Percentiles rank a stretch among this genome's conserved stretches.
These are phyloP conservation scores for Ceratobasidium sp. DNA, from an alignment of 1,284 basidiomycete species.

Conservation along the genomic window DNA sequence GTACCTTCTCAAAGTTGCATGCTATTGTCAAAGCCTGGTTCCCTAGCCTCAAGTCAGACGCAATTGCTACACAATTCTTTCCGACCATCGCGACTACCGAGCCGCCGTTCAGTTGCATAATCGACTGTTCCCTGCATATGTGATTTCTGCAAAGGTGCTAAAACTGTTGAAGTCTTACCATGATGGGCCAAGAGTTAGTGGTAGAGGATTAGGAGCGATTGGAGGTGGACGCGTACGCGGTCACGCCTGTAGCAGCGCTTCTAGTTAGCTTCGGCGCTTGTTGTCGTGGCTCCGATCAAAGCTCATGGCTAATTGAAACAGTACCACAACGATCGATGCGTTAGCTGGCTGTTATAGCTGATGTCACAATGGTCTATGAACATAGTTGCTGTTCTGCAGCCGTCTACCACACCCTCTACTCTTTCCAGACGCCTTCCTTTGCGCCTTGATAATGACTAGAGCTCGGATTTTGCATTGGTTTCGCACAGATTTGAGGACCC, in stretches of 20 bases:
- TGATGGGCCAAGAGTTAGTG: constrained; percentile 37
- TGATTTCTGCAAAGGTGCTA: not conserved
- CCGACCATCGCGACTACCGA: constrained; percentile 99
- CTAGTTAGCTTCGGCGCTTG: not conserved
- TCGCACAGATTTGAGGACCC: constrained; percentile 61
- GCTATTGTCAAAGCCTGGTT: constrained; percentile 90
- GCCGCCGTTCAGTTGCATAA: constrained; percentile 92
- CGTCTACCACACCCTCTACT: constrained; percentile 1
- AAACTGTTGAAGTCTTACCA: constrained; percentile 42
- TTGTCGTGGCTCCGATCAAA: not conserved
- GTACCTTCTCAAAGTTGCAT: constrained; percentile 93
- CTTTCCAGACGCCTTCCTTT: not conserved
- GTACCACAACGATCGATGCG: constrained; percentile 10
- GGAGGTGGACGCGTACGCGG: constrained; percentile 39
- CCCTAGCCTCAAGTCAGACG: constrained; percentile 92
- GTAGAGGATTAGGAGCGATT: not conserved
- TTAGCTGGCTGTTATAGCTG: not conserved
- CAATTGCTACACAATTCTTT: constrained; percentile 99
- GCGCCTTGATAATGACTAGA: not conserved
- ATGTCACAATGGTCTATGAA: constrained; percentile 29
- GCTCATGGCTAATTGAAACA: not conserved
- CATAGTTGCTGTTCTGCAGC: not conserved
- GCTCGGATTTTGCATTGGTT: constrained; percentile 59
- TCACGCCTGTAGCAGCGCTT: constrained; percentile 17
- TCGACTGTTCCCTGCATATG: constrained; percentile 63